A percentile compares a stretch with the other conserved stretches of the same genome.
Conservation (phyloP, 2,329 filamentous ascomycete species). For the Penicillium decumbens region DNA sequence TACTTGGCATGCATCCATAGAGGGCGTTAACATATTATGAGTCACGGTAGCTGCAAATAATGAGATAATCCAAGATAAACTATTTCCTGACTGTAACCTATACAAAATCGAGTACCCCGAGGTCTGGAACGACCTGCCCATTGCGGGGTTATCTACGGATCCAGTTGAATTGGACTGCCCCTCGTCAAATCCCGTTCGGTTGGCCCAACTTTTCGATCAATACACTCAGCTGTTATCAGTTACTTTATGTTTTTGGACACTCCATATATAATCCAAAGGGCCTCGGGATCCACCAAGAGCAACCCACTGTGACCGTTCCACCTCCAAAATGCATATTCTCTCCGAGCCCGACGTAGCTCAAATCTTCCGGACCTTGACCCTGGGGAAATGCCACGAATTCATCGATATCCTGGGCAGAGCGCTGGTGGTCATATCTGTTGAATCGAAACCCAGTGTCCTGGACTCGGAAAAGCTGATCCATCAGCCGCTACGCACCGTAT, state of each 20-base stretch:
- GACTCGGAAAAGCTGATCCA: slow-evolving; percentile 33
- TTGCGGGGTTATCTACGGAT: background rate
- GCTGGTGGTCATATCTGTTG: slow-evolving; percentile 31
- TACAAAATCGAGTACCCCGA: background rate
- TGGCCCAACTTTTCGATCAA: background rate
- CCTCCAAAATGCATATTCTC: slow-evolving; percentile 32
- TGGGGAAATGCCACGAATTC: slow-evolving; percentile 32
- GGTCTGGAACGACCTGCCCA: background rate
- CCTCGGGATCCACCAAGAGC: background rate
- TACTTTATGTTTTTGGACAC: background rate
- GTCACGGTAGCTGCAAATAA: slow-evolving; percentile 15
- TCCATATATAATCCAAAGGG: background rate
- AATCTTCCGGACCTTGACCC: slow-evolving; percentile 32
- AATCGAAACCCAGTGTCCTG: slow-evolving; percentile 24
- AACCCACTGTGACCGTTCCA: background rate
- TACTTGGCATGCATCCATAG: slow-evolving; percentile 25
- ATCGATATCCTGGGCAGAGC: slow-evolving; percentile 35
- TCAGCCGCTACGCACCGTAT: slow-evolving; percentile 42
- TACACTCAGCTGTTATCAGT: background rate
- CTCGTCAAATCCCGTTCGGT: slow-evolving; percentile 4
- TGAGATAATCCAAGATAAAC: slow-evolving; percentile 14
- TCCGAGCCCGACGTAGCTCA: slow-evolving; percentile 32
- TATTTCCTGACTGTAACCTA: background rate
- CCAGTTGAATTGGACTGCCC: background rate
- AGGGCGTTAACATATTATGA: slow-evolving; percentile 22